Evolutionary conservation across 106 monocot species (phyloP).

Genomic region (Dendrobium catenatum): DNA sequence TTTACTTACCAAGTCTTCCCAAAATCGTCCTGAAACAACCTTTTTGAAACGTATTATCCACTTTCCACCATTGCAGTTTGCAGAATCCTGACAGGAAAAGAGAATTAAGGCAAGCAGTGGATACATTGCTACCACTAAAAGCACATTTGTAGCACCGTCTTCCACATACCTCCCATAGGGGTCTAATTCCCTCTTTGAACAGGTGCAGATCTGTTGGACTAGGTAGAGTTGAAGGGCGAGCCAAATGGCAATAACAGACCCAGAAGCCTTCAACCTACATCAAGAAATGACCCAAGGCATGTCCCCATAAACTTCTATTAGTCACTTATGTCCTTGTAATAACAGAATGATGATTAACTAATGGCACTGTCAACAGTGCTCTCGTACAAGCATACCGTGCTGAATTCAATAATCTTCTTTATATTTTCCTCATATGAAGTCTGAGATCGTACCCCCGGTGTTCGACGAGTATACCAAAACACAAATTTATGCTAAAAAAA

Average conservation of each 20-base stretch:
- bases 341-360: neutral
- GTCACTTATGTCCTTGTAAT: neutral
- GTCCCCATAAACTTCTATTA: neutral
- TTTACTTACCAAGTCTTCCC: slow-evolving; percentile 88
- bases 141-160: neutral
- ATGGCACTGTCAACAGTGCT: neutral
- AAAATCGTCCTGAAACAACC: slow-evolving; percentile 83
- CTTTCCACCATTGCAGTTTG: slow-evolving; percentile 40
- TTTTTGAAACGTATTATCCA: slow-evolving; percentile 98
- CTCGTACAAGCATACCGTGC: slow-evolving; percentile 48
- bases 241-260: slow-evolving; percentile 92
- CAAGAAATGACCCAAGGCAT: neutral
- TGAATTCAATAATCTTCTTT: slow-evolving; percentile 88
- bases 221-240: slow-evolving; percentile 69
- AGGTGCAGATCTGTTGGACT: slow-evolving; percentile 90
- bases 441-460: slow-evolving; percentile 64
- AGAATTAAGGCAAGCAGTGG: neutral
- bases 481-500: slow-evolving; percentile 74
- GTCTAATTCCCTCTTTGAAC: slow-evolving; percentile 92
- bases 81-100: slow-evolving; percentile 15
- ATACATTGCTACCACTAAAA: neutral
- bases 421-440: slow-evolving; percentile 96
- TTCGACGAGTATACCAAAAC: slow-evolving; percentile 83
- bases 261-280: slow-evolving; percentile 89
- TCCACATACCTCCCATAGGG: slow-evolving; percentile 85